Evolutionary conservation across 495 filamentous ascomycete genomes (phyloP).

Genomic region (Neurospora africana): DNA sequence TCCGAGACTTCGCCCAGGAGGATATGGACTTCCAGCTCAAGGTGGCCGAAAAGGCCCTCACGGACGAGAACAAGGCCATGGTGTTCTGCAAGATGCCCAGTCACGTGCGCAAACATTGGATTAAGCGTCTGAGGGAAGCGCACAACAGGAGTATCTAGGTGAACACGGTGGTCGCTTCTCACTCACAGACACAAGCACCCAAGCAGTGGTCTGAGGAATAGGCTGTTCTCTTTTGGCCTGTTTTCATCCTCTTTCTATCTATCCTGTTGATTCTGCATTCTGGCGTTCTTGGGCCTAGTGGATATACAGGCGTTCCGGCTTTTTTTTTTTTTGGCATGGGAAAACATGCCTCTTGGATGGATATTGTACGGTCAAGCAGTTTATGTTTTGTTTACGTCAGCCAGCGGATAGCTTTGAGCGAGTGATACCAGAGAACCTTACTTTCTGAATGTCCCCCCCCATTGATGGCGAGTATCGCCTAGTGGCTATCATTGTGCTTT

Average conservation of each 20-base stretch:
- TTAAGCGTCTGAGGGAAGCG: constrained; percentile 34
- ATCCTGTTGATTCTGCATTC: neutral
- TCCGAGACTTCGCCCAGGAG: constrained; percentile 36
- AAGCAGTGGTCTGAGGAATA: neutral
- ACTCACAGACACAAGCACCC: neutral
- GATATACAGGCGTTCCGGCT: neutral
- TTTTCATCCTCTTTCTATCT: neutral
- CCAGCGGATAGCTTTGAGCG: neutral
- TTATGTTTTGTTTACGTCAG: neutral
- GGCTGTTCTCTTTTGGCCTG: neutral
- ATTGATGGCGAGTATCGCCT: neutral
- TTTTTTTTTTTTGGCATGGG: neutral
- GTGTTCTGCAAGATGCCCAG: constrained; percentile 43
- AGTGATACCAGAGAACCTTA: neutral
- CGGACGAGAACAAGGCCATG: constrained; percentile 44
- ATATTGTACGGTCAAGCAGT: neutral
- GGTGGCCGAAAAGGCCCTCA: constrained; percentile 40
- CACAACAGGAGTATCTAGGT: constrained; percentile 30
- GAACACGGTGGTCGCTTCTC: constrained; percentile 1
- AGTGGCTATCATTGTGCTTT: neutral
- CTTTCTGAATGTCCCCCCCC: neutral
- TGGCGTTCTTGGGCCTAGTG: neutral
- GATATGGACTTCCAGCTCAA: constrained; percentile 40
- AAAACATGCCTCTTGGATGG: neutral
- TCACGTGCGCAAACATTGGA: constrained; percentile 34